A percentile compares a stretch with the other conserved stretches of the same genome.
These are phyloP conservation scores for Populus davidiana DNA, from an alignment of 345 rosid genomes.

Conservation along the genomic window DNA sequence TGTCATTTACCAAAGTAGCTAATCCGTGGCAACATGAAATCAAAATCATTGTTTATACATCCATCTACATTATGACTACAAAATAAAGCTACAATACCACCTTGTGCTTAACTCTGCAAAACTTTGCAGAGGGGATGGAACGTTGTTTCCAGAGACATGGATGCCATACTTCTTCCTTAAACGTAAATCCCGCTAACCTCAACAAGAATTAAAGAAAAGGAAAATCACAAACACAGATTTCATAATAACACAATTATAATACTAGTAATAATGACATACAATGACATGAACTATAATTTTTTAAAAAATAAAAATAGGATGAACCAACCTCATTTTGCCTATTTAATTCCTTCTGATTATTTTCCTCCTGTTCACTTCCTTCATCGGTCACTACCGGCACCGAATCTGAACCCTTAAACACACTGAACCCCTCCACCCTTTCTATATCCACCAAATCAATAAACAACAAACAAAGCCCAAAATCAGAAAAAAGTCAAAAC, in stretches of 20 bases:
- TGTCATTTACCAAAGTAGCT: background rate
- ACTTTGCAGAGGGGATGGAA: conserved; percentile 71
- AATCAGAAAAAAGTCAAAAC: background rate
- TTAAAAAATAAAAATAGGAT: too few relatives aligned
- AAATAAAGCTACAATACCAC: conserved; percentile 32
- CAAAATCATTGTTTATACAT: background rate
- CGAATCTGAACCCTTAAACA: conserved; percentile 56
- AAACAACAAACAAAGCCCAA: background rate
- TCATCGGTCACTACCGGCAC: conserved; percentile 16
- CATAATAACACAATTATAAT: background rate
- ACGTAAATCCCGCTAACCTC: conserved; percentile 61
- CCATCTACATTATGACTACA: conserved; percentile 3
- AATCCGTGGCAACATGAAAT: background rate
- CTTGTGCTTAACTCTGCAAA: conserved; percentile 65
- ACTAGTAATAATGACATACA: background rate
- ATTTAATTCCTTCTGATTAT: conserved; percentile 49
- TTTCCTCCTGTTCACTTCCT: conserved; percentile 23
- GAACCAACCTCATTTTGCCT: conserved; percentile 59
- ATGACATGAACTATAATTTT: background rate
- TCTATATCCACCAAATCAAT: conserved; percentile 24
- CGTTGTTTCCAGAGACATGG: conserved; percentile 73
- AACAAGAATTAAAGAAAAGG: conserved; percentile 7
- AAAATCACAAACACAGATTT: too few relatives aligned
- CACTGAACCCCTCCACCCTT: conserved; percentile 73
- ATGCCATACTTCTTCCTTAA: conserved; percentile 64